Base-by-base conservation (phyloP, 2,329 filamentous ascomycete species). In the Ophiostoma pallidulum region DNA sequence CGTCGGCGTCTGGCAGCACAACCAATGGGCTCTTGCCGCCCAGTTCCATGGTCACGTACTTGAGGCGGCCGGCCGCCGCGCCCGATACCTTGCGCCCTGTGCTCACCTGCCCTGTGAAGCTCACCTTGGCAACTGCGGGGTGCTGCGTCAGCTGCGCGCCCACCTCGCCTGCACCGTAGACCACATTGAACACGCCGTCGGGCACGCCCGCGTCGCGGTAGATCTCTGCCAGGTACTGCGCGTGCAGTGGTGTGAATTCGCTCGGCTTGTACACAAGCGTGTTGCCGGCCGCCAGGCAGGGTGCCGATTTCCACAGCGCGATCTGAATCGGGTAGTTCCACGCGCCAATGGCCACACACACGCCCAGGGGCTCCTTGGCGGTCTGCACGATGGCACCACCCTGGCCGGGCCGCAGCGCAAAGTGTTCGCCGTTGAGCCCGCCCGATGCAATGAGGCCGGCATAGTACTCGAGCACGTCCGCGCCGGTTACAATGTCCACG, bases 1-100 rank as follows among this genome's bases (percentile, higher is more conserved):
- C 64, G 44, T 87, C 78, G 14, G 84, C 85, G 59, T 94, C 88
- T 1, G 86, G 85, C 1, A 94, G 77, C 40, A 95, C 73, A 43
- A 95, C 71, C 16, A 55, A 38, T 1, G 81, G 79, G 35, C 74
- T 80, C 62, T 84, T 84, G 35, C 81, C 81, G 40, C 81, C 81
- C 0, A 84, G 70, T 61, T 85, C 81, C 75, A 84, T 82, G 7
- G 81, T 85, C 26, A 83, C 79, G 56, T 82, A 82, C 61, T 84
- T 84, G 31, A 59, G 50, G 74, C 81, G 80, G 56, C 72, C 72
- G 28, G 72, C 71, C 1, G 81, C 81, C 28, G 74, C 68, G 12
- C 71, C 71, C 10, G 80, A 78, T 13, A 85, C 80, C 55, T 79
- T 82, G 57, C 71, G 69, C 13, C 81, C 80, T 0, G 81, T 84